A percentile compares a stretch with the other conserved stretches of the same genome.
Conservation (phyloP, 805 yeast genomes). For the Torulaspora quercuum region DNA sequence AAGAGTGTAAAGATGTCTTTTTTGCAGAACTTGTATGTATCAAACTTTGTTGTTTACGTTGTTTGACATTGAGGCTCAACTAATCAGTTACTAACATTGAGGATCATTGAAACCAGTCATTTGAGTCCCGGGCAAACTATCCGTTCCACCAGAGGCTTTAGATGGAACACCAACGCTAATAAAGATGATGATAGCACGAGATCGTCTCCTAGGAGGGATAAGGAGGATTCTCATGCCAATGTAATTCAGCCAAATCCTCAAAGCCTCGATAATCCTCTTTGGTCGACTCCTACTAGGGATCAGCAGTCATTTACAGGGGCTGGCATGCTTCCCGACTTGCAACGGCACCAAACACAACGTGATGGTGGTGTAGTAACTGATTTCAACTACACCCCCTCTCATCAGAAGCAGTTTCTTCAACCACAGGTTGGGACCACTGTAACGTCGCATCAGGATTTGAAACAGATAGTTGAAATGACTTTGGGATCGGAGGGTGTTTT, state of each 20-base stretch:
- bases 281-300: conserved; percentile 17
- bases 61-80: too few relatives aligned
- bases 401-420: conserved; percentile 35
- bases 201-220: conserved; percentile 13
- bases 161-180: conserved; percentile 33
- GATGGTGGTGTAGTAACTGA: conserved; percentile 28
- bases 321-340: conserved; percentile 9
- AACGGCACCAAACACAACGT: conserved; percentile 13
- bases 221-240: too few relatives aligned
- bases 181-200: conserved; percentile 9
- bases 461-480: conserved; percentile 90
- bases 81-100: conserved; percentile 14
- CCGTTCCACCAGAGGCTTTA: conserved; percentile 46
- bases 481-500: conserved; percentile 88
- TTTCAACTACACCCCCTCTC: conserved; percentile 39
- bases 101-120: conserved; percentile 28
- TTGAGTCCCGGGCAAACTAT: conserved; percentile 47
- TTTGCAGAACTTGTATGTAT: conserved; percentile 33
- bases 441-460: conserved; percentile 65
- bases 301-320: conserved; percentile 4
- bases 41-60: too few relatives aligned
- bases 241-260: conserved; percentile 12
- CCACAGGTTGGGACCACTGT: conserved; percentile 39
- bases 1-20: conserved; percentile 27
- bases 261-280: conserved; percentile 10